Percentiles rank a stretch among this genome's conserved stretches.
Conservation (phyloP, 1,284 basidiomycete species). For the Boletus mariae region DNA sequence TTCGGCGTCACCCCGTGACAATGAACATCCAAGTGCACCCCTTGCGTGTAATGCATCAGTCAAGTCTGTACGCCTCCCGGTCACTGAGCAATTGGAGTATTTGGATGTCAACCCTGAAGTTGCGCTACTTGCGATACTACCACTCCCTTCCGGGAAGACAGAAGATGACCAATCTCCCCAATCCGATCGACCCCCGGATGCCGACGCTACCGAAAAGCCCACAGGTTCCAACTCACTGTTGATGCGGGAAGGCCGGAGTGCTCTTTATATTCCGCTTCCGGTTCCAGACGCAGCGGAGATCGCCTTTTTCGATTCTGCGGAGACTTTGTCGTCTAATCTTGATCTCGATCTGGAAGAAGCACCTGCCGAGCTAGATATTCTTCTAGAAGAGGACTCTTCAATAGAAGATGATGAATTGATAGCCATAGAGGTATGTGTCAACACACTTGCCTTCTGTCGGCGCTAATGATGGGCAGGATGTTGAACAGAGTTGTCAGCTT, state of each 20-base stretch:
- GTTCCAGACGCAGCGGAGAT: constrained; percentile 13
- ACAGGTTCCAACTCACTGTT: constrained; percentile 1
- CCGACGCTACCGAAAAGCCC: neutral
- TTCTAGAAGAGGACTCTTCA: neutral
- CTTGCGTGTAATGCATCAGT: neutral
- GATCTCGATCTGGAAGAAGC: constrained; percentile 1
- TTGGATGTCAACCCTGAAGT: constrained; percentile 1
- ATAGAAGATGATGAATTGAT: neutral
- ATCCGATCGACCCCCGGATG: neutral
- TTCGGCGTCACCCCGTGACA: neutral
- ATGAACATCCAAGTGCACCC: neutral
- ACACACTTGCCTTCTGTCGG: neutral
- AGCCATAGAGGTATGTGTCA: constrained; percentile 5
- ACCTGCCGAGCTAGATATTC: neutral
- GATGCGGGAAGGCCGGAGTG: neutral
- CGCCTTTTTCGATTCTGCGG: constrained; percentile 16
- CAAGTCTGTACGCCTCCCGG: constrained; percentile 1
- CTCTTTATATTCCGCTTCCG: constrained; percentile 18
- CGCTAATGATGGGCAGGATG: constrained; percentile 1
- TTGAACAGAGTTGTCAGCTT: constrained; percentile 2
- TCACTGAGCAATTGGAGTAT: neutral
- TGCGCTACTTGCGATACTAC: neutral
- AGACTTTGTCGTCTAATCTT: neutral
- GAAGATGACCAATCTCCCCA: neutral
- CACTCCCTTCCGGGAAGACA: neutral